Evolutionary conservation across 495 filamentous ascomycete species (phyloP).

Genomic region (Cercophora sp.): DNA sequence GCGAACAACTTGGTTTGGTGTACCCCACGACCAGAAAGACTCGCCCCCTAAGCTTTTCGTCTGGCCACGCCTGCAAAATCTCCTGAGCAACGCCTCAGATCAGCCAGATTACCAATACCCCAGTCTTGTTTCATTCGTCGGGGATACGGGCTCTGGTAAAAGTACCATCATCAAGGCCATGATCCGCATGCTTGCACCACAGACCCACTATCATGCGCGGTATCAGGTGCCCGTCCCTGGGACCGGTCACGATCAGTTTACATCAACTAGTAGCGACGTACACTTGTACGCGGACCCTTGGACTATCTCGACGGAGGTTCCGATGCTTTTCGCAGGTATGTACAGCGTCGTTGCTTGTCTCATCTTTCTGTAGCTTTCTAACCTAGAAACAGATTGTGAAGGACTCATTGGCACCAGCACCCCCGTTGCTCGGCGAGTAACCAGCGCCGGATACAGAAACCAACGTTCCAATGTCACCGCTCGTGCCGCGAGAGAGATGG

Average conservation of each 20-base stretch:
- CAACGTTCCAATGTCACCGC: not conserved
- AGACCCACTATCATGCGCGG: not conserved
- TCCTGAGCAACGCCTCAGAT: constrained; percentile 1
- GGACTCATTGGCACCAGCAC: constrained; percentile 14
- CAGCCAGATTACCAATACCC: constrained; percentile 13
- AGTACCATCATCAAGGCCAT: constrained; percentile 19
- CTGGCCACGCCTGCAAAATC: constrained; percentile 11
- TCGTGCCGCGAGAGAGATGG: not conserved
- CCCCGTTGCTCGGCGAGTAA: not conserved
- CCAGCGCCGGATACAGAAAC: not conserved
- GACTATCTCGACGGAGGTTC: constrained; percentile 9
- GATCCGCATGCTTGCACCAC: constrained; percentile 18
- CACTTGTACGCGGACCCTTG: constrained; percentile 15
- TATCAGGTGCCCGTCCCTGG: constrained; percentile 16
- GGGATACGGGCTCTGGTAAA: constrained; percentile 19
- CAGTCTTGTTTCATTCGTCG: constrained; percentile 17
- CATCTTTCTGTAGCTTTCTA: too few species aligned
- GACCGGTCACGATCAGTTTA: constrained; percentile 7
- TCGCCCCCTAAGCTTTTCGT: constrained; percentile 13
- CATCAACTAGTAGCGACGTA: constrained; percentile 16
- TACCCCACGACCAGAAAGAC: constrained; percentile 16
- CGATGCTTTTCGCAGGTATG: constrained; percentile 14
- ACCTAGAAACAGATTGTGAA: constrained; percentile 7
- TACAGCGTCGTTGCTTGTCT: too few species aligned
- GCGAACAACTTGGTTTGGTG: constrained; percentile 19